A percentile compares a stretch with the other conserved stretches of the same genome.
Evolutionary conservation across 192 early-diverging fungal genomes (phyloP).

Genomic region (Dimargaris verticillata): DNA sequence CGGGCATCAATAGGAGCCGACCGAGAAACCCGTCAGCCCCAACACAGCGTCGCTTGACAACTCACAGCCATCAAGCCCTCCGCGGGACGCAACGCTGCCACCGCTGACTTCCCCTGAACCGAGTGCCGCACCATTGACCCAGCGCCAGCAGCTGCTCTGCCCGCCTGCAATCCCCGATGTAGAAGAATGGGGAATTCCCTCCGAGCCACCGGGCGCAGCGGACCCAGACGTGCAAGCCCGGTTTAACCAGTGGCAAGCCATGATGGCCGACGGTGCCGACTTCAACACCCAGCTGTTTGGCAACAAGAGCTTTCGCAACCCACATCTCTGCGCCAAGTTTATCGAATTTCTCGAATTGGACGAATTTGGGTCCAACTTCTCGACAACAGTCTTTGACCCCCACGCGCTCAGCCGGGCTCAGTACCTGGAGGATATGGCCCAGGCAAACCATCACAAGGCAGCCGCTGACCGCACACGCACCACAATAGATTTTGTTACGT

Average conservation of each 20-base stretch:
- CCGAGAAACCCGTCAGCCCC: background rate
- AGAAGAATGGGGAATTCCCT: conserved; percentile 3
- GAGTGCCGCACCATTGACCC: background rate
- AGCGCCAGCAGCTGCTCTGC: background rate
- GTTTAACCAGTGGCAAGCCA: conserved; percentile 53
- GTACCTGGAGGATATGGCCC: conserved; percentile 1
- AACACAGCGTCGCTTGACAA: background rate
- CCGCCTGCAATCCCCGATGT: background rate
- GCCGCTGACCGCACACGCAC: too few species aligned
- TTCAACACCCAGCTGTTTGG: conserved; percentile 69
- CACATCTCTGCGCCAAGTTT: conserved; percentile 73
- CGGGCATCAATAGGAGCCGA: too few species aligned
- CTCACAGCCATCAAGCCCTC: background rate
- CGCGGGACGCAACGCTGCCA: background rate
- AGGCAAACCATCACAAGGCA: background rate
- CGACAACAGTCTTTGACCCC: conserved; percentile 53
- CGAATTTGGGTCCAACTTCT: conserved; percentile 67
- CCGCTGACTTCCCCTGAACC: background rate
- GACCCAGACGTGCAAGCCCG: conserved; percentile 53
- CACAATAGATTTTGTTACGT: too few species aligned
- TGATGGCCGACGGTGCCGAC: conserved; percentile 46
- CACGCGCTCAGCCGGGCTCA: background rate
- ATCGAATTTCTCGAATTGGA: conserved; percentile 70
- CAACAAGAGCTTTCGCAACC: conserved; percentile 84
- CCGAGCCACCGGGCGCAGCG: conserved; percentile 17